Evolutionary conservation across 2,329 filamentous ascomycete genomes (phyloP).

Genomic region (Immersiporthe knoxdaviesiana): DNA sequence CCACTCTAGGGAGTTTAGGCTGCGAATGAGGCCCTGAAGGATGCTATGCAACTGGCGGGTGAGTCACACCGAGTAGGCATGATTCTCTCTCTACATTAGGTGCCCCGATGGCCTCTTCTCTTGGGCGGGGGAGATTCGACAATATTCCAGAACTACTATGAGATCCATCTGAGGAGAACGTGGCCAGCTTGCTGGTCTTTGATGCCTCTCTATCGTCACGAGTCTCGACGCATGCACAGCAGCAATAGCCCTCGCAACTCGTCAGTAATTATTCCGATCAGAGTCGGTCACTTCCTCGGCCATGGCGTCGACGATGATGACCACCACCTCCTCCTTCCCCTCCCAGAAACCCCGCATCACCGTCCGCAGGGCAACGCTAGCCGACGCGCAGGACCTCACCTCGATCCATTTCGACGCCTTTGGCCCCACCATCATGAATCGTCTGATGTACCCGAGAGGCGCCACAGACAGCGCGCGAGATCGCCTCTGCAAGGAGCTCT

Average conservation of each 20-base stretch:
- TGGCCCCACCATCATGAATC: constrained; percentile 31
- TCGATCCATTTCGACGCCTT: constrained; percentile 26
- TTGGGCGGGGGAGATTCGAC: neutral
- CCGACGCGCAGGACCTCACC: constrained; percentile 15
- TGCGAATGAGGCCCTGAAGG: neutral
- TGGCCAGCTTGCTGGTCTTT: neutral
- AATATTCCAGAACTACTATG: neutral
- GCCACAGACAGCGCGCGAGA: constrained; percentile 27
- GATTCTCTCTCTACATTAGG: too few relatives aligned
- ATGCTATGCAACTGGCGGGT: neutral
- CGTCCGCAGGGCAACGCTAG: constrained; percentile 19
- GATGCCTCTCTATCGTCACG: neutral
- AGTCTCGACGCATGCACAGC: neutral
- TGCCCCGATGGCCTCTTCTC: neutral
- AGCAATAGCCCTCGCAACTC: neutral
- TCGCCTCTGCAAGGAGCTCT: constrained; percentile 30
- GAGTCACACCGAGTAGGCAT: constrained; percentile 2
- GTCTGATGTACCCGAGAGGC: constrained; percentile 35
- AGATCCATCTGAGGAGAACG: neutral
- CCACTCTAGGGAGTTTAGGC: neutral
- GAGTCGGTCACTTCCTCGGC: too few relatives aligned
- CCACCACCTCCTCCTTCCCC: neutral
- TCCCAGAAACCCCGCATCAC: constrained; percentile 6
- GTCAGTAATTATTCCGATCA: neutral
- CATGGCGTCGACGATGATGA: constrained; percentile 7